Evolutionary conservation across 2,329 filamentous ascomycete genomes (phyloP), one percentile per base, ranked within the genome.

Genomic region (Cercospora zeae-maydis): DNA sequence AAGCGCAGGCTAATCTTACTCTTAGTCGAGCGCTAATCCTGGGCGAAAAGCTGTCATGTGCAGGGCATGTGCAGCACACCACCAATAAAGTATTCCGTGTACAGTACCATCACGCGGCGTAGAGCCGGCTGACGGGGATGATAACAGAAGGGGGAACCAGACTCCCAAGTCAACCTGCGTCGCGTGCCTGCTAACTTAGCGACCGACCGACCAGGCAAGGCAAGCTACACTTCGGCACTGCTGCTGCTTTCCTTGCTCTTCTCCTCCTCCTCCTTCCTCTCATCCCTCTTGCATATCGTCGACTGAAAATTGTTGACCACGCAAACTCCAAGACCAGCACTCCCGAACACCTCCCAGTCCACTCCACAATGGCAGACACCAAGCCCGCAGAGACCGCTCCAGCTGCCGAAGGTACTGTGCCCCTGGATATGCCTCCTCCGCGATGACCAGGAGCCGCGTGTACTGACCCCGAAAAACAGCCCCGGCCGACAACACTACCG

Each of bases 11-110:
- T 53, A 59, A 52, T 59, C 45, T 59, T 59, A 30, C 45, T 53
- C 34, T 49, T 52, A 52, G 57, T 19, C 24, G 31, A 27, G 49
- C 57, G 57, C 57, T 31, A 39, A 59, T 59, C 57, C 57, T 30
- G 45, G 57, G 33, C 33, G 19, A 19, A 33, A 53, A 42, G 42
- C 47, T 59, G 57, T 59, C 57, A 59, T 51, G 57, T 59, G 57
- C 57, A 59, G 57, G 57, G 42, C 37, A 42, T 31, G 39, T 31
- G 55, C 55, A 58, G 36, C 55, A 53, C 57, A 59, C 57, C 57
- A 59, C 45, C 57, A 51, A 52, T 52, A 59, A 59, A 52, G 57
- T 59, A 59, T 27, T 33, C 33, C 47, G n/a, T n/a, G n/a, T n/a
- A n/a, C n/a, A 42, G 57, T 53, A 53, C 21, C 57, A 37, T 59